Evolutionary conservation across 139 green algal species (phyloP).

Genomic region (Chlamydomonas sp.): DNA sequence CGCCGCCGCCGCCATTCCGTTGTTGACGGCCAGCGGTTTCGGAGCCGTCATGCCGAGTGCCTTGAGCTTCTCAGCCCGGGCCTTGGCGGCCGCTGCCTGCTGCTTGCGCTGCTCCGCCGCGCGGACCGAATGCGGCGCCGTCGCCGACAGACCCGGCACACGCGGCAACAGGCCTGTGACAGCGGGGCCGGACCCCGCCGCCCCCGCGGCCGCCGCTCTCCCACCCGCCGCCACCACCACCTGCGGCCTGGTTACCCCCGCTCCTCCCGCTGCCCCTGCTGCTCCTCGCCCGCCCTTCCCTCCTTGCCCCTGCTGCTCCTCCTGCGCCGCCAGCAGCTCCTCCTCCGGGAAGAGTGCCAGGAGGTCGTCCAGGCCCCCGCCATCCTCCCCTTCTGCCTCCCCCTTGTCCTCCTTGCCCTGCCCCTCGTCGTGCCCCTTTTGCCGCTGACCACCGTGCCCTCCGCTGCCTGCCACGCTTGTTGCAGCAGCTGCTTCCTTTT

Average conservation of each 20-base stretch:
- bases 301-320: background rate
- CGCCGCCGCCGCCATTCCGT: background rate
- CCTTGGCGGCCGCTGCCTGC: conserved; percentile 17
- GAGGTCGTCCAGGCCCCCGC: conserved; percentile 23
- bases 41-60: background rate
- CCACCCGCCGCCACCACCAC: background rate
- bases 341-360: conserved; percentile 26
- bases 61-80: conserved; percentile 1
- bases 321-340: background rate
- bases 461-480: no score
- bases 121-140: background rate
- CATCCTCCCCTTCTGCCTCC: background rate
- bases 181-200: background rate
- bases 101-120: conserved; percentile 26
- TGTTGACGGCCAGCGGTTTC: background rate
- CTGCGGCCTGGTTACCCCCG: background rate
- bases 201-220: background rate
- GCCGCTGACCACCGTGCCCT: no score
- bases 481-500: no score
- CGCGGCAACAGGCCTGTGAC: conserved; percentile 18
- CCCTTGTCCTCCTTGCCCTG: background rate
- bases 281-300: background rate
- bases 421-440: no score
- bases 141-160: background rate
- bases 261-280: background rate